These are phyloP conservation scores for Paramecium tetraurelia DNA, from an alignment of 73 alveolate genomes.

Conservation along the genomic window DNA sequence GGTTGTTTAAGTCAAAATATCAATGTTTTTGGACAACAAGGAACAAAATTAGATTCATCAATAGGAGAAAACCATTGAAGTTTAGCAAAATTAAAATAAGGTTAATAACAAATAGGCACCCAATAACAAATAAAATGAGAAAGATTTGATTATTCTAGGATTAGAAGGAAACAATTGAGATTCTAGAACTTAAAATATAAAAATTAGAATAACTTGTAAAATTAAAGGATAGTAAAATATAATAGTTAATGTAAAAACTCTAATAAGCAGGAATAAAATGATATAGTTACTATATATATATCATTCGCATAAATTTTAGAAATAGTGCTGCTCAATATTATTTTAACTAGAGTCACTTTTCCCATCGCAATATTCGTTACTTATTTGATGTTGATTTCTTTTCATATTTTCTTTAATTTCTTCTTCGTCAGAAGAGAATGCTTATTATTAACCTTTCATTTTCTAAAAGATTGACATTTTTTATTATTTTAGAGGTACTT, in stretches of 20 bases:
- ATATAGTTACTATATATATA: not conserved
- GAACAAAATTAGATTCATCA: not conserved
- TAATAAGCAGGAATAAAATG: conserved; percentile 62
- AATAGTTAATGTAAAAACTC: conserved; percentile 44
- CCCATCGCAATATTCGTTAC: not conserved
- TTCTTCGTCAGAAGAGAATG: not conserved
- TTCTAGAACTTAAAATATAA: conserved; percentile 58
- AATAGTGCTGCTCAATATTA: not conserved
- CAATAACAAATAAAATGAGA: not conserved
- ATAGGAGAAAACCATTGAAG: conserved; percentile 21
- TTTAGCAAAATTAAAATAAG: not conserved
- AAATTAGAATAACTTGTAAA: conserved; percentile 62
- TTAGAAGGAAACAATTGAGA: conserved; percentile 63
- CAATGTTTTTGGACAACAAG: conserved; percentile 58
- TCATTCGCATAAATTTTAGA: not conserved
- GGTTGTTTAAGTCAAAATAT: conserved; percentile 61
- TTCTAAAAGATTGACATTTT: not conserved
- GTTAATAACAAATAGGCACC: not conserved
- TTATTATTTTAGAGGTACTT: not conserved
- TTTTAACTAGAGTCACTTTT: not conserved
- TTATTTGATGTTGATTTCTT: not conserved
- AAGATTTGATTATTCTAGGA: conserved; percentile 57
- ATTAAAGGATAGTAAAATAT: conserved; percentile 63
- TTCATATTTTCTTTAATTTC: not conserved
- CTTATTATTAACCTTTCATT: not conserved